Evolutionary conservation across 148 eudicot species (phyloP).

Genomic region (Nepenthes gracilis): DNA sequence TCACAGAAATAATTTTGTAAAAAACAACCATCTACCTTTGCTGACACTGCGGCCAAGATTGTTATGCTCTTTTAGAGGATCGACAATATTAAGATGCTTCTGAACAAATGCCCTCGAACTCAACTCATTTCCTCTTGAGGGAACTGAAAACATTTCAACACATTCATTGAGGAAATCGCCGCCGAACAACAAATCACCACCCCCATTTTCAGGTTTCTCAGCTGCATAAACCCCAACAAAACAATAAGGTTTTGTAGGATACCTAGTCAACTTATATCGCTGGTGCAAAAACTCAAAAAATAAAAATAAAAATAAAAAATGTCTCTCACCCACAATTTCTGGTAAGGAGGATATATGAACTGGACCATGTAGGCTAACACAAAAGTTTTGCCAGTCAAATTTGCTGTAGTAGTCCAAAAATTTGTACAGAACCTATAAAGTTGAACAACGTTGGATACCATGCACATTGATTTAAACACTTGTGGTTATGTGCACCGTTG

Average conservation of each 20-base stretch:
- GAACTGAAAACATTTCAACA: conserved; percentile 30
- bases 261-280: not conserved
- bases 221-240: conserved; percentile 22
- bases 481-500: too few species aligned
- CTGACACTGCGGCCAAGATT: conserved; percentile 71
- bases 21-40: conserved; percentile 26
- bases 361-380: conserved; percentile 55
- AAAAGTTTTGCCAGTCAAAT: conserved; percentile 53
- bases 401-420: conserved; percentile 50
- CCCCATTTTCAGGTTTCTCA: conserved; percentile 43
- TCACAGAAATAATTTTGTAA: too few species aligned
- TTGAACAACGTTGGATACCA: not conserved
- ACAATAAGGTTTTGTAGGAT: not conserved
- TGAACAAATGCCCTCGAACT: conserved; percentile 25
- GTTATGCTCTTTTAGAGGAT: conserved; percentile 48
- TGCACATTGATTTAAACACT: not conserved
- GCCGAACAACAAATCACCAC: conserved; percentile 39
- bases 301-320: conserved; percentile 1
- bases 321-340: conserved; percentile 26
- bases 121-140: conserved; percentile 26
- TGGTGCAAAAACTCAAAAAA: conserved; percentile 2
- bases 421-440: conserved; percentile 39
- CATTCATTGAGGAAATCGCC: conserved; percentile 39
- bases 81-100: conserved; percentile 47
- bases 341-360: conserved; percentile 44